Base-by-base conservation (phyloP, 2,329 filamentous ascomycete species). In the Truncatella angustata region DNA sequence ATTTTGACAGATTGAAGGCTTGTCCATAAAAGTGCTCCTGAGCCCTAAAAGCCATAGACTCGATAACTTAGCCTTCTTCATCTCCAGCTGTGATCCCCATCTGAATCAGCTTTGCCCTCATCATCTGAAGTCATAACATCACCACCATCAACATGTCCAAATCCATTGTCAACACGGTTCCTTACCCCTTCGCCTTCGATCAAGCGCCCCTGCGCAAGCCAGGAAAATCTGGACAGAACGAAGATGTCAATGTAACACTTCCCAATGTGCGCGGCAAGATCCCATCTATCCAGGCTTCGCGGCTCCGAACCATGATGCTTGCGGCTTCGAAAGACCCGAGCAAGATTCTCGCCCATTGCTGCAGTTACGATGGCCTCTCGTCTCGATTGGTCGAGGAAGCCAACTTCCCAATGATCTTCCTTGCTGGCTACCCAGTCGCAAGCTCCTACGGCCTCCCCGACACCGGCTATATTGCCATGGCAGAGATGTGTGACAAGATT, bases 381-480 rank as follows among this genome's bases (percentile, higher is more conserved):
- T 40, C 37, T 10, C 37, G 37, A 14, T 6, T 40, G 3, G 37
- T 40, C 18, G 37, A 40, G 37, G 37, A 40, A 11, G 37, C 37
- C 18, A 21, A 21, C 3, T 40, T 40, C 9, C 37, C 37, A 10
- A 18, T 18, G 7, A 20, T 40, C 11, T 40, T 40, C 10, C 16
- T 40, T 4, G 37, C 37, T 21, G 37, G 37, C 16, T 40, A 40
- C 16, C 14, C 37, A 4, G 37, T 40, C 16, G 37, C 37, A 18
- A 40, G 37, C 16, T 40, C 37, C 37, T 40, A 40, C 9, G 37
- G 37, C 3, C 37, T 40, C 4, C 37, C 37, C 6, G 37, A 40
- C 9, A 40, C 76, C 1, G 75, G 75, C 1, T 78, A 78, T 46
- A 77, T 78, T 49, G 74, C 75, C 2, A 71, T 77, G 56, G 63